Percentiles rank a stretch among this genome's conserved stretches.
These are phyloP conservation scores for Fusarium tuaranense DNA, from an alignment of 2,329 filamentous ascomycete species.

Conservation along the genomic window DNA sequence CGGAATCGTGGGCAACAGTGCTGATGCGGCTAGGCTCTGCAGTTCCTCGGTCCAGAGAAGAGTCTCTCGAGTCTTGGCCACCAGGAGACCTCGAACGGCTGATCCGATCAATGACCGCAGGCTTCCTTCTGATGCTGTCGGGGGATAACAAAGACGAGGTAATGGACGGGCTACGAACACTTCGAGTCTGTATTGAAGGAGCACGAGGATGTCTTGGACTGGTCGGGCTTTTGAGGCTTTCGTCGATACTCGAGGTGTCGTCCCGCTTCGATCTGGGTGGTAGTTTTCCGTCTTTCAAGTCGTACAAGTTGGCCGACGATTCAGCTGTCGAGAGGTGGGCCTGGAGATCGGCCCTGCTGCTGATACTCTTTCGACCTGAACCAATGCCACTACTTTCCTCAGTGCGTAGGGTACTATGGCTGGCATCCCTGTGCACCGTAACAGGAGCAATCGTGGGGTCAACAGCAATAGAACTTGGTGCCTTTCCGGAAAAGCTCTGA, in stretches of 20 bases:
- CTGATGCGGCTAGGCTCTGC: constrained; percentile 68
- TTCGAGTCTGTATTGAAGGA: constrained; percentile 51
- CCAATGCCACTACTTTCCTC: constrained; percentile 58
- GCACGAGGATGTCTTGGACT: constrained; percentile 56
- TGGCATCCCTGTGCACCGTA: constrained; percentile 61
- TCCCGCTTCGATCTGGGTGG: constrained; percentile 54
- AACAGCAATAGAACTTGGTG: constrained; percentile 55
- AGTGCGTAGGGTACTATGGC: constrained; percentile 54
- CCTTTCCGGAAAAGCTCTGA: constrained; percentile 57
- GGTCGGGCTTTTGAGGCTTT: constrained; percentile 59
- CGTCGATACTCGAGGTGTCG: constrained; percentile 59
- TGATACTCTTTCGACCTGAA: constrained; percentile 55
- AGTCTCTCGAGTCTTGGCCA: constrained; percentile 64
- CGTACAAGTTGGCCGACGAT: constrained; percentile 53
- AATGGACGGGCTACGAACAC: constrained; percentile 49
- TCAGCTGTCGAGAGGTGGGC: constrained; percentile 51
- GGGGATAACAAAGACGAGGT: constrained; percentile 52
- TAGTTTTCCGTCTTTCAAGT: constrained; percentile 51
- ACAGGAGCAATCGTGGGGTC: constrained; percentile 62
- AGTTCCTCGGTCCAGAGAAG: constrained; percentile 68
- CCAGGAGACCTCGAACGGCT: constrained; percentile 58
- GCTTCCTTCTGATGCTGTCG: constrained; percentile 56
- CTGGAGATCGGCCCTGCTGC: constrained; percentile 56
- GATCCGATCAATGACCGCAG: constrained; percentile 68
- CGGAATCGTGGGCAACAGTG: constrained; percentile 68